Conservation (phyloP, 805 yeast species). For the Candida berthetii region DNA sequence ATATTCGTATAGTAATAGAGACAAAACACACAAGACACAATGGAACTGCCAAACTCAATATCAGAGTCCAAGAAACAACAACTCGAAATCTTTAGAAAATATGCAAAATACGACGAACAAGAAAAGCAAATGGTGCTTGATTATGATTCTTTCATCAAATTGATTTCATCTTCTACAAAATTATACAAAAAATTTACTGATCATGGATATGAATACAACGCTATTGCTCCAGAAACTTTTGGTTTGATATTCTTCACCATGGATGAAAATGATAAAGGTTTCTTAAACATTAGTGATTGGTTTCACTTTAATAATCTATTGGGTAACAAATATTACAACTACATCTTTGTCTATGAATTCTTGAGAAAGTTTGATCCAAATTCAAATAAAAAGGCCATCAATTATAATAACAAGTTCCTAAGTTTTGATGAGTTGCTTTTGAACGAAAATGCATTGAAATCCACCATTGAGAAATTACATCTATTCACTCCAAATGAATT, state of each 20-base stretch:
- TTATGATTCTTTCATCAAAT: constrained; percentile 27
- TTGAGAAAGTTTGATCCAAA: constrained; percentile 39
- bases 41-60: constrained; percentile 33
- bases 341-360: constrained; percentile 46
- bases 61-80: constrained; percentile 30
- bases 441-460: constrained; percentile 23
- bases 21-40: too few relatives aligned
- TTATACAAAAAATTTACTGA: constrained; percentile 25
- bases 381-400: constrained; percentile 24
- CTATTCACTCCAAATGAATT: constrained; percentile 24
- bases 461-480: constrained; percentile 26
- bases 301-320: constrained; percentile 54
- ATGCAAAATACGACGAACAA: constrained; percentile 29
- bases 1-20: too few relatives aligned
- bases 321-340: constrained; percentile 41
- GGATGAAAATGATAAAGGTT: constrained; percentile 68
- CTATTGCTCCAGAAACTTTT: constrained; percentile 50
- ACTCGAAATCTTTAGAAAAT: constrained; percentile 36
- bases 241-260: constrained; percentile 77
- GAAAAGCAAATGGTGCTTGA: constrained; percentile 24
- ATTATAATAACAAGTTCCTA: constrained; percentile 28
- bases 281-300: constrained; percentile 67
- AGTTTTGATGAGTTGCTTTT: constrained; percentile 30
- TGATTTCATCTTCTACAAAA: constrained; percentile 26
- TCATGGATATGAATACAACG: constrained; percentile 38